Evolutionary conservation across 2,329 filamentous ascomycete species (phyloP), one percentile per base, ranked within the genome.

Genomic region (Pleurostoma richardsiae): DNA sequence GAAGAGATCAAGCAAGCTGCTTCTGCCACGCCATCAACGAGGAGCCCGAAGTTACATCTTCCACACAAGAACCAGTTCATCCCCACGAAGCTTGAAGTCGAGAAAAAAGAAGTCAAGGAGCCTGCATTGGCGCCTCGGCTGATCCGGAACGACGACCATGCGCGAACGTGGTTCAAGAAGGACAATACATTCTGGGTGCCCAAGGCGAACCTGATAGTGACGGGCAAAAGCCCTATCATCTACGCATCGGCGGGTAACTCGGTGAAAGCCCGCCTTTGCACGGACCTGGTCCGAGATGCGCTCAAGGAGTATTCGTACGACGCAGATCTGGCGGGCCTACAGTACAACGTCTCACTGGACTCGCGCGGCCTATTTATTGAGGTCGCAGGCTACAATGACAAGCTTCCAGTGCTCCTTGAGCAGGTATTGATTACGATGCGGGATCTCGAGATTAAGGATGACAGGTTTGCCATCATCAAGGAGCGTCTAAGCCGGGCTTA

Each of bases 121-220:
- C 86, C 90, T 2, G 73, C 84, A 0, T 77, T 86, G 46, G 76
- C 82, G 1, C 94, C 94, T 0, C 86, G 84, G 50, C 74, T 99
- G 28, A 85, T 99, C 52, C 84, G 92, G 54, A 90, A 95, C 57
- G 92, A 96, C 55, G 76, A 84, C 5, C 72, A 83, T 31, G 83
- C 89, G 1, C 83, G 91, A 30, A 86, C 89, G 3, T 99, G 94
- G 94, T 96, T 85, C 74, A 99, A 99, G 74, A 97, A 97, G 69
- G 94, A 99, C 59, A 94, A 99, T 57, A 90, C 85, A 0, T 99
- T 97, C 67, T 97, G 92, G 91, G 94, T 97, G 7, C 94, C 94
- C 6, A 96, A 95, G 65, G 94, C 89, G 4, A 94, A 90, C 49
- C 73, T 97, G 26, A 80, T 90, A 54, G 81, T 96, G 53, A 89